A percentile compares a stretch with the other conserved stretches of the same genome.
phyloP scores from a whole-genome alignment of 2,329 filamentous ascomycete genomes.

The Colletotrichum endophyticum region DNA sequence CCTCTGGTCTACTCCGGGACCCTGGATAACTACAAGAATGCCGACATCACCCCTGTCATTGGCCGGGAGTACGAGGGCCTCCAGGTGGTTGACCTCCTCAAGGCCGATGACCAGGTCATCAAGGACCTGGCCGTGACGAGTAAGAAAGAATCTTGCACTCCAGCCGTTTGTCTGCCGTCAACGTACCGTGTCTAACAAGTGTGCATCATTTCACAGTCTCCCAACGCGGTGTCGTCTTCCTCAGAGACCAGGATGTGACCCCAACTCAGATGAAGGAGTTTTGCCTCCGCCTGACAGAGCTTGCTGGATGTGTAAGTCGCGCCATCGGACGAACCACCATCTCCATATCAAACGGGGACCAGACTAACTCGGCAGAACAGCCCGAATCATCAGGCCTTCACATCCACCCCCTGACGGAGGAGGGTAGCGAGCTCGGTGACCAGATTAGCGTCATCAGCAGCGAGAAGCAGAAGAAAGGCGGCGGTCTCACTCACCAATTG shows the following conservation, averaged over 20 bases:
- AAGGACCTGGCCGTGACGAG: constrained; percentile 58
- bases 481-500: constrained; percentile 54
- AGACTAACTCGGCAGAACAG: constrained; percentile 22
- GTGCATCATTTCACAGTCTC: constrained; percentile 27
- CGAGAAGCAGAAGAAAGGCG: constrained; percentile 59
- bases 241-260: constrained; percentile 39
- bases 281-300: constrained; percentile 36
- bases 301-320: constrained; percentile 30
- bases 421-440: constrained; percentile 56
- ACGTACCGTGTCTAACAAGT: not conserved
- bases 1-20: constrained; percentile 45
- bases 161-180: not conserved
- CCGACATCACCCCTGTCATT: constrained; percentile 52
- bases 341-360: not conserved
- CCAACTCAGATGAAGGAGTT: constrained; percentile 41
- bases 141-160: not conserved
- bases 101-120: constrained; percentile 49
- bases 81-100: constrained; percentile 37
- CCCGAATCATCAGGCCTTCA: constrained; percentile 56
- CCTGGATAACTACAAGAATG: constrained; percentile 41
- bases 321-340: not conserved
- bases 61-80: constrained; percentile 51
- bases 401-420: constrained; percentile 59
- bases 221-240: constrained; percentile 41
- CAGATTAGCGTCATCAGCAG: constrained; percentile 62